Percentiles rank a stretch among this genome's conserved stretches.
phyloP scores from a whole-genome alignment of 75 land plant genomes.

The Larix kaempferi region DNA sequence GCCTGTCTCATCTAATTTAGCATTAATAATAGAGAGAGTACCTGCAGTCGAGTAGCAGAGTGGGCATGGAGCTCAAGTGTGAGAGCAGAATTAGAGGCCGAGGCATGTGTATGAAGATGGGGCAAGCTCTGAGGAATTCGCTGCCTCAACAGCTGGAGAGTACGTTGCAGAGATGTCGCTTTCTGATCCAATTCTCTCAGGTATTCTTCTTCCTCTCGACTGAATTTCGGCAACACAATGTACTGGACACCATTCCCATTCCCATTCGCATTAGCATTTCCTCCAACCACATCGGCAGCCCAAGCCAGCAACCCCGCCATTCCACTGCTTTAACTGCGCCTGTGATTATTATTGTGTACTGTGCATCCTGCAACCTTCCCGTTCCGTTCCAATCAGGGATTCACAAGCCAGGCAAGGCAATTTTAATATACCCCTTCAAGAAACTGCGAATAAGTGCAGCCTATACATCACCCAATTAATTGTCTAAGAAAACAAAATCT shows the following conservation, averaged over 20 bases:
- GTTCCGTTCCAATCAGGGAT: too few relatives aligned
- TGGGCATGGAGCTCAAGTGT: slow-evolving; percentile 25
- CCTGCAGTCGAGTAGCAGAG: slow-evolving; percentile 22
- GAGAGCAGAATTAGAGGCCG: slow-evolving; percentile 23
- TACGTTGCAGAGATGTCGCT: slow-evolving; percentile 27
- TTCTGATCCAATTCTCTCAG: slow-evolving; percentile 22
- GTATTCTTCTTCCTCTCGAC: neutral
- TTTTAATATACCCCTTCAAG: too few relatives aligned
- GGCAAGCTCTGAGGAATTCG: slow-evolving; percentile 35
- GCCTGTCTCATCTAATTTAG: neutral
- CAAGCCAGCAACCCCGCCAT: slow-evolving; percentile 47
- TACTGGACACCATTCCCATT: neutral
- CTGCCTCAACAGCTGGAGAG: slow-evolving; percentile 29
- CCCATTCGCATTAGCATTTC: slow-evolving; percentile 11
- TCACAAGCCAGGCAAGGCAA: too few relatives aligned
- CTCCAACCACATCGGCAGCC: slow-evolving; percentile 50
- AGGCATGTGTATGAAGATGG: slow-evolving; percentile 24
- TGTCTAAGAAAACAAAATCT: too few relatives aligned
- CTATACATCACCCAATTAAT: too few relatives aligned
- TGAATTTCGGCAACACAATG: neutral
- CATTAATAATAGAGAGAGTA: neutral
- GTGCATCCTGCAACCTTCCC: too few relatives aligned
- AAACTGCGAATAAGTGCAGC: too few relatives aligned
- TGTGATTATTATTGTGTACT: too few relatives aligned
- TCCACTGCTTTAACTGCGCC: too few relatives aligned